Evolutionary conservation across 805 yeast genomes (phyloP).

Genomic region (Lipomyces yamadae): DNA sequence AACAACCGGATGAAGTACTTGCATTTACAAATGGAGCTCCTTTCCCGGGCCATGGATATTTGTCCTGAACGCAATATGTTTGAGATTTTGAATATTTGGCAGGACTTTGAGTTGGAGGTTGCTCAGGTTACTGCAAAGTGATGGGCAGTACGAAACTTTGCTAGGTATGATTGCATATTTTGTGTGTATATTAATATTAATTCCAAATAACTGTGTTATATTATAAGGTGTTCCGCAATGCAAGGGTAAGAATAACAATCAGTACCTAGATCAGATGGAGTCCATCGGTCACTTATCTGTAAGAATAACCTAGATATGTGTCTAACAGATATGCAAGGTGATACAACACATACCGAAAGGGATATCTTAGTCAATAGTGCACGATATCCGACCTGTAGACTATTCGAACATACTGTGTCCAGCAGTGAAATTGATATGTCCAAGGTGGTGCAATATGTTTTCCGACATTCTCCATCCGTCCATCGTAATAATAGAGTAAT

Average conservation of each 20-base stretch:
- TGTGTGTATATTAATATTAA: background rate
- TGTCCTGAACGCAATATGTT: constrained; percentile 62
- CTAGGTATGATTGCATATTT: background rate
- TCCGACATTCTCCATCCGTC: background rate
- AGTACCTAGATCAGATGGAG: background rate
- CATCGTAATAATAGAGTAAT: background rate
- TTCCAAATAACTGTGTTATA: background rate
- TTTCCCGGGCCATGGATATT: constrained; percentile 57
- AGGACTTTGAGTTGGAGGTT: constrained; percentile 34
- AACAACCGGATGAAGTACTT: constrained; percentile 50
- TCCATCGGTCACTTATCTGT: background rate
- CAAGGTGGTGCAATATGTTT: background rate
- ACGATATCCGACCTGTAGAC: background rate
- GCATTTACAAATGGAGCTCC: constrained; percentile 57
- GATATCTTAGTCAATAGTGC: background rate
- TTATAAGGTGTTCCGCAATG: background rate
- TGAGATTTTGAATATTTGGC: constrained; percentile 67
- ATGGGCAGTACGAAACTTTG: background rate
- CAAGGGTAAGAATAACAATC: background rate
- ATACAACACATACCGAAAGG: background rate
- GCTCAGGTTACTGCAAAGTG: constrained; percentile 19
- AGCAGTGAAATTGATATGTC: background rate
- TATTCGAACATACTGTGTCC: background rate
- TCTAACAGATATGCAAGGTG: background rate
- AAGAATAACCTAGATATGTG: background rate